These are phyloP conservation scores for Micractinium sp. DNA, from an alignment of 139 green algal species.

Conservation along the genomic window DNA sequence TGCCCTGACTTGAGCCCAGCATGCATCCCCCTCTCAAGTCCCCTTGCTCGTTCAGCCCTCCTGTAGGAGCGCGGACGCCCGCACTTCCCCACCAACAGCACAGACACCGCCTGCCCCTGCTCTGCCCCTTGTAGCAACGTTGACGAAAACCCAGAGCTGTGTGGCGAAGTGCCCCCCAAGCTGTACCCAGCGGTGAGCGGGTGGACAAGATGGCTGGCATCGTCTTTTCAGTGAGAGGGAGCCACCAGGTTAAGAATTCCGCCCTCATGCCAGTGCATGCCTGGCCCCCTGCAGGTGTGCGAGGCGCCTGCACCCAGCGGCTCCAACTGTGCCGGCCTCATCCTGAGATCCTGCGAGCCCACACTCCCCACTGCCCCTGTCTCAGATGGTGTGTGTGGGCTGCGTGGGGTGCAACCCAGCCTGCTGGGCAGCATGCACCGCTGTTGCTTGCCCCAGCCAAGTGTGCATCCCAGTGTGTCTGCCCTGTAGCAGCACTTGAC, in stretches of 20 bases:
- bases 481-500: too few species aligned
- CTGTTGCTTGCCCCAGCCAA: neutral
- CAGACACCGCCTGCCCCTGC: too few species aligned
- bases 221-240: too few species aligned
- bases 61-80: too few species aligned
- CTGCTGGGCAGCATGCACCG: neutral
- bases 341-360: neutral
- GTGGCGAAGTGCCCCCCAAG: neutral
- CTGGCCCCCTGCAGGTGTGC: neutral
- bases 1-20: too few species aligned
- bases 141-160: neutral
- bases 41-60: too few species aligned
- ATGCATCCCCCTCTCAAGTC: too few species aligned
- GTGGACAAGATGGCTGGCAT: neutral
- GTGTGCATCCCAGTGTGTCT: neutral
- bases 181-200: neutral
- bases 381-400: neutral
- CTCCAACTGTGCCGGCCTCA: neutral
- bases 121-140: neutral
- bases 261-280: too few species aligned
- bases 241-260: too few species aligned
- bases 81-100: too few species aligned
- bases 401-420: neutral
- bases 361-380: neutral
- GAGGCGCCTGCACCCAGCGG: neutral